A percentile compares a stretch with the other conserved stretches of the same genome.
Evolutionary conservation across 106 monocot species (phyloP).

Genomic region (Alisma plantagoaquatica): DNA sequence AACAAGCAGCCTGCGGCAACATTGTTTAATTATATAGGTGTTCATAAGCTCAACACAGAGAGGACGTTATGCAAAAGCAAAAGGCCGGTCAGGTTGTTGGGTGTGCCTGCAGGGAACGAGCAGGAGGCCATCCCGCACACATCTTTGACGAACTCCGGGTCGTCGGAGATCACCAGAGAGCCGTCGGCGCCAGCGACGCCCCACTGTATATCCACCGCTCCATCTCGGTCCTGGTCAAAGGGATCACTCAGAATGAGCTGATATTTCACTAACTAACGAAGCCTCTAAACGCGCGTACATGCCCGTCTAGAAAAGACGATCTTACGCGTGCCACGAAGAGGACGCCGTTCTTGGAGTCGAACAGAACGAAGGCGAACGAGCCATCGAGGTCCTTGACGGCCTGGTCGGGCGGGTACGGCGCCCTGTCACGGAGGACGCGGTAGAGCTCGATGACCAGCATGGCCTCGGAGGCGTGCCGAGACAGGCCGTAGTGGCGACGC

Average conservation of each 20-base stretch:
- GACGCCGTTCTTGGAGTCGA: constrained; percentile 5
- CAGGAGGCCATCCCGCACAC: constrained; percentile 6
- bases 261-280: too few relatives aligned
- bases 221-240: constrained; percentile 12
- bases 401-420: constrained; percentile 22
- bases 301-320: neutral
- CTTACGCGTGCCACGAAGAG: constrained; percentile 20
- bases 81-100: too few relatives aligned
- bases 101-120: constrained; percentile 13
- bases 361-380: constrained; percentile 14
- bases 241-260: neutral
- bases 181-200: constrained; percentile 5
- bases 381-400: constrained; percentile 14
- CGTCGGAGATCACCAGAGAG: constrained; percentile 18
- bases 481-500: constrained; percentile 13
- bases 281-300: too few relatives aligned
- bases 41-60: neutral
- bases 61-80: neutral
- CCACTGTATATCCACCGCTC: constrained; percentile 13
- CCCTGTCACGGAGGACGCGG: constrained; percentile 17
- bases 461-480: constrained; percentile 3
- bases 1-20: constrained; percentile 14
- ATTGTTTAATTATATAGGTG: neutral
- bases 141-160: constrained; percentile 2
- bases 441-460: constrained; percentile 16